Conservation (phyloP, 169 alveolate genomes). For the Theileria orientalis region DNA sequence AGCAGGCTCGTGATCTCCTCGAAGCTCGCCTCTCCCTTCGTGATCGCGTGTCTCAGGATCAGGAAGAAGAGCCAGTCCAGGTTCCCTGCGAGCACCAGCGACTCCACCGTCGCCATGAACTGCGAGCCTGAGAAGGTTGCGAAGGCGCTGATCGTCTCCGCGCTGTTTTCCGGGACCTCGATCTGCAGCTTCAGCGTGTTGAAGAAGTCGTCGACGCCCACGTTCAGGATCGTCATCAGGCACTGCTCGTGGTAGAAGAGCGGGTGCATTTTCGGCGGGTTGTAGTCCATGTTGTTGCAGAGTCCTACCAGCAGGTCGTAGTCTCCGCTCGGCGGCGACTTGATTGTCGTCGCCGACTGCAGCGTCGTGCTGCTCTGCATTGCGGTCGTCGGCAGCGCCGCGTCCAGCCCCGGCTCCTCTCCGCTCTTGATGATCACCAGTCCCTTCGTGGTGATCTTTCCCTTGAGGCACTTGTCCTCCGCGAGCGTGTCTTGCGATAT, state of each 20-base stretch:
- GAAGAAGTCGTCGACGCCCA: constrained; percentile 47
- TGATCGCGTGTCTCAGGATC: constrained; percentile 63
- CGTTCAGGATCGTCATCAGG: constrained; percentile 35
- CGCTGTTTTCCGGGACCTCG: constrained; percentile 53
- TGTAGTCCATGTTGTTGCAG: constrained; percentile 16
- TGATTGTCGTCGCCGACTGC: not conserved
- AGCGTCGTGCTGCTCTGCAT: not conserved
- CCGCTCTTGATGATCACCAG: constrained; percentile 12
- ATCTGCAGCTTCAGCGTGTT: constrained; percentile 35
- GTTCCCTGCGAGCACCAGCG: constrained; percentile 63
- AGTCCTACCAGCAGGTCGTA: constrained; percentile 3
- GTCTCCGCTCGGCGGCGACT: not conserved
- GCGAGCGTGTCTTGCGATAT: constrained; percentile 18
- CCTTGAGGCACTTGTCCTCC: constrained; percentile 37
- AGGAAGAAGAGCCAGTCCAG: constrained; percentile 69
- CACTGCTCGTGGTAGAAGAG: constrained; percentile 47
- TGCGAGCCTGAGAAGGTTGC: constrained; percentile 61
- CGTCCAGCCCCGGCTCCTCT: not conserved
- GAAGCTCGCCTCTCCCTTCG: constrained; percentile 69
- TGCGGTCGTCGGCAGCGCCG: not conserved
- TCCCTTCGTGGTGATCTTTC: constrained; percentile 22
- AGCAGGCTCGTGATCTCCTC: constrained; percentile 65
- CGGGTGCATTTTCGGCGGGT: constrained; percentile 12
- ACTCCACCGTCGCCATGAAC: constrained; percentile 64
- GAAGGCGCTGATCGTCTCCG: constrained; percentile 55